phyloP scores from a whole-genome alignment of 208 protist species.

The Leishmania tarentolae region DNA sequence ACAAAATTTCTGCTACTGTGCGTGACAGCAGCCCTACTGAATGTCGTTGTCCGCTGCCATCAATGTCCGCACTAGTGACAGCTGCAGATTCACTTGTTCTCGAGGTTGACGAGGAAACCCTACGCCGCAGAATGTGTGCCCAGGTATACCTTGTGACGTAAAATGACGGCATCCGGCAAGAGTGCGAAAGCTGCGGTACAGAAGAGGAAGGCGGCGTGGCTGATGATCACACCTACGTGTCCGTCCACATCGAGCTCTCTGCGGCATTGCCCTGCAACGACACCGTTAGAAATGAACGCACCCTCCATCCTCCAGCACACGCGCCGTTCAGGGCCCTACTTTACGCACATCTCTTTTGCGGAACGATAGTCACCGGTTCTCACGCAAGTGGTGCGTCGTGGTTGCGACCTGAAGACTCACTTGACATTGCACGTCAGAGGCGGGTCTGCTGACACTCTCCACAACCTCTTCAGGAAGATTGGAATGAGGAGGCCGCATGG shows the following conservation, averaged over 20 bases:
- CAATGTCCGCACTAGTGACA: neutral
- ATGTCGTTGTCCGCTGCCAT: neutral
- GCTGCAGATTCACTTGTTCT: conserved; percentile 42
- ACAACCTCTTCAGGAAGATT: conserved; percentile 39
- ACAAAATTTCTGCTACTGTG: neutral
- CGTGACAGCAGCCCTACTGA: neutral
- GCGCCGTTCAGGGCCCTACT: conserved; percentile 23
- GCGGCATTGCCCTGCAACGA: neutral
- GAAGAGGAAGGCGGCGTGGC: neutral
- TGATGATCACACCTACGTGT: conserved; percentile 1
- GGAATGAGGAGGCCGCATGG: neutral
- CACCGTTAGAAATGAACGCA: neutral
- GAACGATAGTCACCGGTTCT: conserved; percentile 6
- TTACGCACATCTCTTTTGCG: conserved; percentile 14
- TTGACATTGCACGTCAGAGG: conserved; percentile 30
- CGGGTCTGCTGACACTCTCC: conserved; percentile 38
- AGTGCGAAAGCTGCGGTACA: conserved; percentile 64
- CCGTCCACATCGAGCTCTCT: conserved; percentile 15
- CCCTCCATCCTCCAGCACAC: conserved; percentile 19
- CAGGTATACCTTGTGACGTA: conserved; percentile 47
- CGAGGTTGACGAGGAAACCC: conserved; percentile 38
- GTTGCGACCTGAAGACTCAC: conserved; percentile 10
- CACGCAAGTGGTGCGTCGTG: conserved; percentile 31
- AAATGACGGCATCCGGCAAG: conserved; percentile 34
- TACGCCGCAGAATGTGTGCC: conserved; percentile 45